Percentiles rank a stretch among this genome's conserved stretches.
Conservation (phyloP, 2,329 filamentous ascomycete genomes). For the Colletotrichum coccodes region DNA sequence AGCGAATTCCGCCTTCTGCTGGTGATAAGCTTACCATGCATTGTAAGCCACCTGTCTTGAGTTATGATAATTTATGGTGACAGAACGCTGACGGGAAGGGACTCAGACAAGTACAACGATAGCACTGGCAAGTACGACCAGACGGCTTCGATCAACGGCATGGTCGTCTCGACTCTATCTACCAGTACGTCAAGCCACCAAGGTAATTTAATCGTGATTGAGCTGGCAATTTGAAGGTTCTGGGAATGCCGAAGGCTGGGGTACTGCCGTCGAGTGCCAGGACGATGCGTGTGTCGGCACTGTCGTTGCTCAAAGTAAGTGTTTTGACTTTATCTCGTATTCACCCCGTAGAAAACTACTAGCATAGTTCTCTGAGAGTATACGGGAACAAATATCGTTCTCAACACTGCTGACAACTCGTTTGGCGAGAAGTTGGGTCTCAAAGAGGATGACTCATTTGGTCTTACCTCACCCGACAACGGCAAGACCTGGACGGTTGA, state of each 20-base stretch:
- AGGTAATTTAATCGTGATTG: background rate
- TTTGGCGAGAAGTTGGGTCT: background rate
- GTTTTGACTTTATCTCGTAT: background rate
- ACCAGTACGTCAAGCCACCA: background rate
- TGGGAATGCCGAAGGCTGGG: slow-evolving; percentile 1
- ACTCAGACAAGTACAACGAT: slow-evolving; percentile 9
- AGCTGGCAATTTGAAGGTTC: background rate
- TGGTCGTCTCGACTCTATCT: background rate
- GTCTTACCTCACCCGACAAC: background rate
- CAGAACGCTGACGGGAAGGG: accelerated
- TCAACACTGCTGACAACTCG: slow-evolving; percentile 1
- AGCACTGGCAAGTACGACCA: slow-evolving; percentile 17
- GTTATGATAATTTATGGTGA: background rate
- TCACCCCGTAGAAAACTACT: background rate
- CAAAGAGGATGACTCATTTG: slow-evolving; percentile 5
- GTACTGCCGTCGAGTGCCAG: slow-evolving; percentile 10
- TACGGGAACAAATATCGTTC: background rate
- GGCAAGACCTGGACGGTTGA: slow-evolving; percentile 5
- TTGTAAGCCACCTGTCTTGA: background rate
- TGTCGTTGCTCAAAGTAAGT: slow-evolving; percentile 11
- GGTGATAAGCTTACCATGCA: slow-evolving; percentile 10
- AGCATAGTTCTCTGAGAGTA: background rate
- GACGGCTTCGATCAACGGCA: slow-evolving; percentile 2
- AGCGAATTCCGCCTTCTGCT: background rate
- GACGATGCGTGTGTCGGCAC: slow-evolving; percentile 5